These are phyloP conservation scores for Leishmania guyanensis DNA, from an alignment of 208 protist species.

Conservation along the genomic window DNA sequence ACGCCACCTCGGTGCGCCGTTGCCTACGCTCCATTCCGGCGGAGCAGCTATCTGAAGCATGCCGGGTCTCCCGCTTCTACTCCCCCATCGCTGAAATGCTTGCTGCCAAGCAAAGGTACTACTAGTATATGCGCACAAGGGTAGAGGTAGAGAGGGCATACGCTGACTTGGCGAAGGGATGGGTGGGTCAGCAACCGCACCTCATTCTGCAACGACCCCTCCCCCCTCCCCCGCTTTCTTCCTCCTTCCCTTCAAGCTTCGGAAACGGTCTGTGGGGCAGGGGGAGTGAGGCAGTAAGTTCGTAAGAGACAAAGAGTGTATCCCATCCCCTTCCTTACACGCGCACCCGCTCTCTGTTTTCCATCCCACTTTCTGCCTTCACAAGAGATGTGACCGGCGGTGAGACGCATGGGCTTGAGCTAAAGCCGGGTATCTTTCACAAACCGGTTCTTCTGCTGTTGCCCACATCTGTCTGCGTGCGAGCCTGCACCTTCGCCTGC, in stretches of 20 bases:
- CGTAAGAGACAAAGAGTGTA: neutral
- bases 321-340: neutral
- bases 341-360: neutral
- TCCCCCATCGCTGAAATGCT: constrained; percentile 23
- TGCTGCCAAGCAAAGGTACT: constrained; percentile 4
- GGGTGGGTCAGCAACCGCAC: neutral
- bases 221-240: neutral
- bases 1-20: constrained; percentile 33
- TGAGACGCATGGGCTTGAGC: neutral
- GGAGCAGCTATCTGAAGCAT: constrained; percentile 27
- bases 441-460: neutral
- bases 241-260: neutral
- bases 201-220: neutral
- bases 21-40: constrained; percentile 32
- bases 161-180: neutral
- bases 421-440: neutral
- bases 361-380: neutral
- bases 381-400: neutral
- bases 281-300: neutral
- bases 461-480: neutral
- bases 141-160: neutral
- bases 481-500: neutral
- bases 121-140: neutral
- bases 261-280: neutral
- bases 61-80: constrained; percentile 40